Evolutionary conservation across 768 basidiomycete species (phyloP), one percentile per base, ranked within the genome.

Genomic region (Rhodotorula graminis): DNA sequence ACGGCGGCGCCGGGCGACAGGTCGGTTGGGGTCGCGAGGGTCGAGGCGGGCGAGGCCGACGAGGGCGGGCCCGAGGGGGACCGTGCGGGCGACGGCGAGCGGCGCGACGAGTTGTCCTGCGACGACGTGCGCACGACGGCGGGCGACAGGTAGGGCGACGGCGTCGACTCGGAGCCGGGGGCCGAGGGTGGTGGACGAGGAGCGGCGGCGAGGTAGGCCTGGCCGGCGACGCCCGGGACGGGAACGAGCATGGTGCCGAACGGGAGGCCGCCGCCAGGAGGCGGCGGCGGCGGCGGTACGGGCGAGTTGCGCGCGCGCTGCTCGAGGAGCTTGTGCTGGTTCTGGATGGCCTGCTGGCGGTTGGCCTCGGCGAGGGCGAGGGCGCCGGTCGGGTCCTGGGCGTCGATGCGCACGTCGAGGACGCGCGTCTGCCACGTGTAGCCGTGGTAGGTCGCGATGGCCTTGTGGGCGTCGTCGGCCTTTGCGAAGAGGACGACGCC

Each of bases 381-480:
- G 1, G 70, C 72, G 23, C 78, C 78, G 2, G 73, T 77, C 27
- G 78, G 78, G 42, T 79, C 78, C 61, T 77, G 78, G 19, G 76
- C 70, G 61, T 80, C 80, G 49, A 79, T 70, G 18, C 79, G 75
- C 21, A 80, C 80, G 61, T 80, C 80, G 44, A 80, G 77, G 2
- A 78, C 71, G 23, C 80, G 71, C 7, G 79, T 78, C 65, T 80
- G 80, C 80, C 80, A 98, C n/a, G 88, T 88, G 81, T 91, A 96
- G 25, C 94, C 95, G 79, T 97, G 91, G 82, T 95, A 95, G 85
- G 92, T 90, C 73, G 96, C 93, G 81, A 99, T 91, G 1, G 96
- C 96, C 55, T 92, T 86, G 8, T 89, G 89, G 3, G 94, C 96
- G 79, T 98, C 95, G 80, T 94, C 93, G 55, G 91, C 89, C n/a